Evolutionary conservation across 441 rosid genomes (phyloP).

Genomic region (Bocquillonia castaneifolia): DNA sequence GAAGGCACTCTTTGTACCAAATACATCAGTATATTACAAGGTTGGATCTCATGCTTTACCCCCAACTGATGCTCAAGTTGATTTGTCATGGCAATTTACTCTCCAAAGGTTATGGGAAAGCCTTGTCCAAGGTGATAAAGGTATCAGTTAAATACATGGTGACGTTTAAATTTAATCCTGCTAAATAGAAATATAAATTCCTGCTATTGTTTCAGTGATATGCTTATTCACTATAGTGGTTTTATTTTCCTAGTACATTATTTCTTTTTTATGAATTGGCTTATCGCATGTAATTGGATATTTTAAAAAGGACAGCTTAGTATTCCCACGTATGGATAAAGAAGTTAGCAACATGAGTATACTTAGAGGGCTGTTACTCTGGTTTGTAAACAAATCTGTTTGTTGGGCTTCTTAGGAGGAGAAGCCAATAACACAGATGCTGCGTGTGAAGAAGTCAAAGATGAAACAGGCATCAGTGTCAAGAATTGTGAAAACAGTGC

Average conservation of each 20-base stretch:
- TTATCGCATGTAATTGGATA: background rate
- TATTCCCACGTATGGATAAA: background rate
- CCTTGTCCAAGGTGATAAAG: slow-evolving; percentile 56
- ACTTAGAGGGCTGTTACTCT: background rate
- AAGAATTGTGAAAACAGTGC: slow-evolving; percentile 57
- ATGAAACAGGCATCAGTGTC: slow-evolving; percentile 37
- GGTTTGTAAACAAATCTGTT: slow-evolving; percentile 3
- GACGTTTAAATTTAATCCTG: background rate
- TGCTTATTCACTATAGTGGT: background rate
- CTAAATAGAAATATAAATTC: background rate
- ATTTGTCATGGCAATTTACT: slow-evolving; percentile 86
- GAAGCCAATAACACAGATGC: slow-evolving; percentile 39
- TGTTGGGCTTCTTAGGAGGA: slow-evolving; percentile 31
- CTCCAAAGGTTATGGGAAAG: slow-evolving; percentile 87
- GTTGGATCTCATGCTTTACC: slow-evolving; percentile 57
- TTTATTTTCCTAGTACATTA: background rate
- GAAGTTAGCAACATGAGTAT: background rate
- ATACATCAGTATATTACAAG: slow-evolving; percentile 74
- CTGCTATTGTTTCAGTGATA: background rate
- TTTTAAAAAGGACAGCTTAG: background rate
- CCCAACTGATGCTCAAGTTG: slow-evolving; percentile 54
- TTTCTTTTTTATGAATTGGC: background rate
- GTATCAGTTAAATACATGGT: slow-evolving; percentile 26
- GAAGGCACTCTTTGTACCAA: slow-evolving; percentile 90
- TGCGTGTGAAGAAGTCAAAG: slow-evolving; percentile 46